These are phyloP conservation scores for Chaetoceros muelleri DNA, from an alignment of 108 stramenopile genomes.

Conservation along the genomic window DNA sequence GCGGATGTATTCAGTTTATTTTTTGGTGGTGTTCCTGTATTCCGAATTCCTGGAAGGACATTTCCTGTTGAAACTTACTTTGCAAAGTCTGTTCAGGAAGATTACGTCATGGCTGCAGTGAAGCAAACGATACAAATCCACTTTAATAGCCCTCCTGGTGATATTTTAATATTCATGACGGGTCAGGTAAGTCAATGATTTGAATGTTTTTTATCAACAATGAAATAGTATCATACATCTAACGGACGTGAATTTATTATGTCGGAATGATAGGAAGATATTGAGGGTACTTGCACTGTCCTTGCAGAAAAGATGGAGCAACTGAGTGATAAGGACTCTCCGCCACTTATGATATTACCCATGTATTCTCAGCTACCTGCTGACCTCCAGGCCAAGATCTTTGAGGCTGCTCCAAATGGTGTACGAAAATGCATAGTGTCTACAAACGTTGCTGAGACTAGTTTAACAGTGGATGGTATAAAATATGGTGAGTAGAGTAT, in stretches of 20 bases:
- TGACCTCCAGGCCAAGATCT: slow-evolving; percentile 97
- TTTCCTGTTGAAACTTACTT: slow-evolving; percentile 93
- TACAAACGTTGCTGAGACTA: slow-evolving; percentile 99
- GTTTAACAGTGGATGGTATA: slow-evolving; percentile 10
- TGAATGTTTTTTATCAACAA: too few species aligned
- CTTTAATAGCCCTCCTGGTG: slow-evolving; percentile 92
- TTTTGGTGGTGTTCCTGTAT: slow-evolving; percentile 96
- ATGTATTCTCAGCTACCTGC: slow-evolving; percentile 99
- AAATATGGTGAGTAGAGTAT: not conserved
- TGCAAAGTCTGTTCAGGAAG: slow-evolving; percentile 86
- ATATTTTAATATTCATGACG: slow-evolving; percentile 99
- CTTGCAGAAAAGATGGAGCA: slow-evolving; percentile 87
- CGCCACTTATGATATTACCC: slow-evolving; percentile 92
- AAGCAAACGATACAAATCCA: slow-evolving; percentile 97
- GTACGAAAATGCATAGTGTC: slow-evolving; percentile 95
- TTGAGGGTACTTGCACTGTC: slow-evolving; percentile 92
- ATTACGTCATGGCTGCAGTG: slow-evolving; percentile 98
- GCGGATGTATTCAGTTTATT: slow-evolving; percentile 91
- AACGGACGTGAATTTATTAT: too few species aligned
- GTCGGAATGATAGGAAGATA: too few species aligned
- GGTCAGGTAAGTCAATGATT: too few species aligned
- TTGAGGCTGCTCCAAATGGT: slow-evolving; percentile 87
- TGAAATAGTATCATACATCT: too few species aligned
- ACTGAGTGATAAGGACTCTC: slow-evolving; percentile 64
- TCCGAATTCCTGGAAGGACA: slow-evolving; percentile 60